These are phyloP conservation scores for Fusarium sp. DNA, from an alignment of 2,329 filamentous ascomycete species.

Conservation along the genomic window DNA sequence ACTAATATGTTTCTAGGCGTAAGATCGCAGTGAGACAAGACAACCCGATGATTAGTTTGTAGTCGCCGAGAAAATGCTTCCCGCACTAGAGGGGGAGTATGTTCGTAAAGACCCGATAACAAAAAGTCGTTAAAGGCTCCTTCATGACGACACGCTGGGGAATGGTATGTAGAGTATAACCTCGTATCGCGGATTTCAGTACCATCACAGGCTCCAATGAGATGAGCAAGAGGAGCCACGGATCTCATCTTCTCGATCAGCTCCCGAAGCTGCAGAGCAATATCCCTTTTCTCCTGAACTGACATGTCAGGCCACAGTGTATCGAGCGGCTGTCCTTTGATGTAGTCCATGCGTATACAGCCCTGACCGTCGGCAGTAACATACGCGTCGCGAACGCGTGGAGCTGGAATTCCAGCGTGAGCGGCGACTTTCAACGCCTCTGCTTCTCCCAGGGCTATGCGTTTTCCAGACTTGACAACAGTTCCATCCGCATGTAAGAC, in stretches of 20 bases:
- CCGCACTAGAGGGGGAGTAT: accelerated
- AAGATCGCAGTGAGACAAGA: background rate
- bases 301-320: background rate
- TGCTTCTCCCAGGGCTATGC: background rate
- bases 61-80: background rate
- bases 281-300: background rate
- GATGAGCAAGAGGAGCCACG: background rate
- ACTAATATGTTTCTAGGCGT: background rate
- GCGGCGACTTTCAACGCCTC: background rate
- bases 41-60: background rate
- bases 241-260: background rate
- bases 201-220: background rate
- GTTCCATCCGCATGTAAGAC: background rate
- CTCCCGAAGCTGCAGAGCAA: background rate
- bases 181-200: background rate
- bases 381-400: background rate
- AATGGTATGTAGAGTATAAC: background rate
- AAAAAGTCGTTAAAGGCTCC: background rate
- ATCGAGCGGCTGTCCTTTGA: background rate
- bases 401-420: background rate
- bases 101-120: background rate
- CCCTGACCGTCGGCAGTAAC: background rate
- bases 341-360: background rate
- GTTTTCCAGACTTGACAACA: background rate
- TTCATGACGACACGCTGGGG: background rate